These are phyloP conservation scores for Brassica carinata DNA, from an alignment of 345 rosid species.

Conservation along the genomic window DNA sequence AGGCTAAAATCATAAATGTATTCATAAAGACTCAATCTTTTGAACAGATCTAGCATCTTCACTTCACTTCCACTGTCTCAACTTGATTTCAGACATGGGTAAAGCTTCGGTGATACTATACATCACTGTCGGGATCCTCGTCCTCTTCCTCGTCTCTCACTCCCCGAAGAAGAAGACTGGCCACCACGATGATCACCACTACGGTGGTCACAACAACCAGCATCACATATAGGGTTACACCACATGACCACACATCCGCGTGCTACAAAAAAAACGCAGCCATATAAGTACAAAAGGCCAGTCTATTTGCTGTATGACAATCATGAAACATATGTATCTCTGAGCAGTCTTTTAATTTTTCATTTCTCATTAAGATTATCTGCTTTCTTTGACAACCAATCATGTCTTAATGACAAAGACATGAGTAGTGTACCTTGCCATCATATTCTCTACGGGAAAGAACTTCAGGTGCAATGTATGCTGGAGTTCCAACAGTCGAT, in stretches of 20 bases:
- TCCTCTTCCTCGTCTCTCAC: constrained; percentile 58
- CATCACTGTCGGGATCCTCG: constrained; percentile 51
- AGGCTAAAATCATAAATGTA: too few species aligned
- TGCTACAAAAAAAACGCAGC: constrained; percentile 46
- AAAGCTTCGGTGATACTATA: constrained; percentile 50
- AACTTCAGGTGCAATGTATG: constrained; percentile 92
- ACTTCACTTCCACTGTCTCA: too few species aligned
- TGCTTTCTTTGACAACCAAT: constrained; percentile 4
- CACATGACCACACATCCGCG: constrained; percentile 98
- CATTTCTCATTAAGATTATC: not conserved
- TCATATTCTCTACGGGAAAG: constrained; percentile 79
- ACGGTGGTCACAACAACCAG: constrained; percentile 54
- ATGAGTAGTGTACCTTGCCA: constrained; percentile 59
- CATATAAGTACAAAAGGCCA: constrained; percentile 4
- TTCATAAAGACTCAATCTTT: too few species aligned
- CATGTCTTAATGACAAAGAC: not conserved
- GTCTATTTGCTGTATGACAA: not conserved
- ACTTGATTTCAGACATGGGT: constrained; percentile 34
- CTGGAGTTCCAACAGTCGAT: constrained; percentile 93
- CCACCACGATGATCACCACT: constrained; percentile 38
- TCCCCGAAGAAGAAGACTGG: constrained; percentile 49
- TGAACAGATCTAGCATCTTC: too few species aligned
- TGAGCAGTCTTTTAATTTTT: too few species aligned
- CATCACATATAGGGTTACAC: constrained; percentile 93
- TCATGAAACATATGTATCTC: not conserved